Conservation (phyloP, 305 asterid genomes). For the Petunia hybrid region DNA sequence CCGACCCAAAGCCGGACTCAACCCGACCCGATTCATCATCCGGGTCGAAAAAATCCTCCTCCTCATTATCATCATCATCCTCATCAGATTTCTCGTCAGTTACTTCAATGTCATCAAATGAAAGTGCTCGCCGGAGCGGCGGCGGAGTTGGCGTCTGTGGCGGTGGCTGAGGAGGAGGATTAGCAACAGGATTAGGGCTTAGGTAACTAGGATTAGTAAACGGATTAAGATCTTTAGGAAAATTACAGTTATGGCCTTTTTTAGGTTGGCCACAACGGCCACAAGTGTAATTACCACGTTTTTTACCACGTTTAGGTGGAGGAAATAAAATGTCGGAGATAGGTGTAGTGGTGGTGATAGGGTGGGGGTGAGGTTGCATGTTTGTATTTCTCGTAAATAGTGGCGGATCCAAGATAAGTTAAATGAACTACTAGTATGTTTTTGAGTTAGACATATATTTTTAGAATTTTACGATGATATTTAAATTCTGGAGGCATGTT, state of each 20-base stretch:
- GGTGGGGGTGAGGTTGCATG: slow-evolving; percentile 82
- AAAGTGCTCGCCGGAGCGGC: slow-evolving; percentile 69
- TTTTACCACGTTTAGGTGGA: slow-evolving; percentile 63
- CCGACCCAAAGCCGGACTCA: slow-evolving; percentile 39
- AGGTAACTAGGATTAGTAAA: slow-evolving; percentile 41
- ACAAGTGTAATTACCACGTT: slow-evolving; percentile 85
- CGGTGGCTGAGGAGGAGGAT: slow-evolving; percentile 44
- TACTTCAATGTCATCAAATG: slow-evolving; percentile 70
- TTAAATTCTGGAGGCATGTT: not conserved
- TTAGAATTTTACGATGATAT: no score
- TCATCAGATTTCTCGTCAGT: slow-evolving; percentile 39
- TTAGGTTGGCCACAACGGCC: slow-evolving; percentile 93
- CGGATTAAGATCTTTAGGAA: slow-evolving; percentile 38
- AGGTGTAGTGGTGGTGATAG: slow-evolving; percentile 58
- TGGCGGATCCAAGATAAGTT: not conserved
- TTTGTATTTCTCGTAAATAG: not conserved
- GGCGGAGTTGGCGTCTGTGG: not conserved
- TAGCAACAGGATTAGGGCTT: not conserved
- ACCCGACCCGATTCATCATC: slow-evolving; percentile 20
- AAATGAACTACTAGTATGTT: not conserved
- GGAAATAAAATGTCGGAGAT: slow-evolving; percentile 52
- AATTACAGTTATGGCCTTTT: slow-evolving; percentile 73
- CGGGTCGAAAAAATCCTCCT: slow-evolving; percentile 49
- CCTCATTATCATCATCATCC: slow-evolving; percentile 49
- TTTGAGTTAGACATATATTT: not conserved